These are phyloP conservation scores for Hansenula anomala DNA, from an alignment of 1,139 yeast species.

Conservation along the genomic window DNA sequence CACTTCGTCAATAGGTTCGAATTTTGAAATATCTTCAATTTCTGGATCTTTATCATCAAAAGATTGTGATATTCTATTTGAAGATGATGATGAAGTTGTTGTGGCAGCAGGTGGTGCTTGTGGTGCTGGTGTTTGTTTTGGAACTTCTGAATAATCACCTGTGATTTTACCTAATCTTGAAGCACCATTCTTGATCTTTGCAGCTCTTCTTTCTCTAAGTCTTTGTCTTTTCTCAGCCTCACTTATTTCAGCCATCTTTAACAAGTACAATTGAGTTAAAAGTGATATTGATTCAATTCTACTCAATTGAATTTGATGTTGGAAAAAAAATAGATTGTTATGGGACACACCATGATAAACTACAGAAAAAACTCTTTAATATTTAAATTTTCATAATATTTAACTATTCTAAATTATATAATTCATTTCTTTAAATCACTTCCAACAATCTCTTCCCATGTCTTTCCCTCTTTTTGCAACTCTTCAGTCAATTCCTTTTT, in stretches of 20 bases:
- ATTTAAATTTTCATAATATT: no score
- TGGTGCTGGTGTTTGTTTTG: slow-evolving; percentile 1
- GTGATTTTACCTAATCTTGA: slow-evolving; percentile 50
- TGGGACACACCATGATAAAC: not conserved
- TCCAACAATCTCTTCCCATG: slow-evolving; percentile 78
- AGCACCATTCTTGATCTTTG: slow-evolving; percentile 57
- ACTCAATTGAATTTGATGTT: not conserved
- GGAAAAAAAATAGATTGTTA: slow-evolving; percentile 4
- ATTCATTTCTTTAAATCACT: slow-evolving; percentile 31
- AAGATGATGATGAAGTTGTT: slow-evolving; percentile 1
- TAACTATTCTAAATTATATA: no score
- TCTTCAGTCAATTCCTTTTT: slow-evolving; percentile 70
- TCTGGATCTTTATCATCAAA: slow-evolving; percentile 21
- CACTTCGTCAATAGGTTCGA: slow-evolving; percentile 3
- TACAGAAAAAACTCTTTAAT: no score
- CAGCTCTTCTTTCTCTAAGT: slow-evolving; percentile 65
- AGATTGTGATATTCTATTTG: slow-evolving; percentile 23
- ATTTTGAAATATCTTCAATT: slow-evolving; percentile 15
- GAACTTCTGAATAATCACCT: slow-evolving; percentile 24
- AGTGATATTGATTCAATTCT: not conserved
- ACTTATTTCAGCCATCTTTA: slow-evolving; percentile 23
- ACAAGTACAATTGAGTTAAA: no score
- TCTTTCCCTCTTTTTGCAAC: slow-evolving; percentile 67
- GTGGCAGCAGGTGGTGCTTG: slow-evolving; percentile 4
- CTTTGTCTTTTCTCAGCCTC: slow-evolving; percentile 62